Evolutionary conservation across 495 filamentous ascomycete species (phyloP).

Genomic region (Daldinia bambusicola): DNA sequence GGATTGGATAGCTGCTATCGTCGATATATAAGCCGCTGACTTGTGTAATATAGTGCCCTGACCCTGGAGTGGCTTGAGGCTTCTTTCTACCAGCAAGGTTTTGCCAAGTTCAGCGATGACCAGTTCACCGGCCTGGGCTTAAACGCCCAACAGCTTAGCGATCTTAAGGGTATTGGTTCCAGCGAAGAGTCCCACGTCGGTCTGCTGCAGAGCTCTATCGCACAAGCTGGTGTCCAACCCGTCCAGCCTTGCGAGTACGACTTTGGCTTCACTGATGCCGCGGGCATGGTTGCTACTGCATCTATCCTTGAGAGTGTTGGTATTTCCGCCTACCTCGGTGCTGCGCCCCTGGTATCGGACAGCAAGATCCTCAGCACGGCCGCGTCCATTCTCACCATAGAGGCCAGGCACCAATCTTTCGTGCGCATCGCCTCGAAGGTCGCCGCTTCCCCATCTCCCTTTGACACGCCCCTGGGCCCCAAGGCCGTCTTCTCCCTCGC

Average conservation of each 20-base stretch:
- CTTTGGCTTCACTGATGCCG: constrained; percentile 69
- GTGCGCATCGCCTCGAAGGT: constrained; percentile 61
- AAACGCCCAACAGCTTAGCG: constrained; percentile 57
- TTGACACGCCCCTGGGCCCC: constrained; percentile 67
- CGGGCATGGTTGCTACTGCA: constrained; percentile 68
- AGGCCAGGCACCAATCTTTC: constrained; percentile 70
- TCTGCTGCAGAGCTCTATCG: constrained; percentile 64
- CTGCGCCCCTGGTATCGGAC: constrained; percentile 65
- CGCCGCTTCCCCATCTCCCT: constrained; percentile 66
- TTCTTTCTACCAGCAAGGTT: constrained; percentile 69
- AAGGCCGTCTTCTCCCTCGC: constrained; percentile 71
- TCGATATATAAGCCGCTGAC: constrained; percentile 27
- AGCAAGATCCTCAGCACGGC: constrained; percentile 65
- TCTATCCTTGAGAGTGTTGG: constrained; percentile 70
- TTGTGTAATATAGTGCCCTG: constrained; percentile 59
- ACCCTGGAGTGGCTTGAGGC: constrained; percentile 73
- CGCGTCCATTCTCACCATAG: constrained; percentile 68
- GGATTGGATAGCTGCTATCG: background rate
- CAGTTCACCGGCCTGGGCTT: constrained; percentile 69
- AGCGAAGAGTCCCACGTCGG: constrained; percentile 68
- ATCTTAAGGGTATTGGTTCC: constrained; percentile 61
- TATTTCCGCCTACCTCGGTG: constrained; percentile 70
- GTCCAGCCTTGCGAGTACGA: constrained; percentile 70
- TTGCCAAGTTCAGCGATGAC: constrained; percentile 66
- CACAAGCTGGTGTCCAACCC: constrained; percentile 63